Evolutionary conservation across 768 basidiomycete species (phyloP).

Genomic region (Hemileccinum impolitum): DNA sequence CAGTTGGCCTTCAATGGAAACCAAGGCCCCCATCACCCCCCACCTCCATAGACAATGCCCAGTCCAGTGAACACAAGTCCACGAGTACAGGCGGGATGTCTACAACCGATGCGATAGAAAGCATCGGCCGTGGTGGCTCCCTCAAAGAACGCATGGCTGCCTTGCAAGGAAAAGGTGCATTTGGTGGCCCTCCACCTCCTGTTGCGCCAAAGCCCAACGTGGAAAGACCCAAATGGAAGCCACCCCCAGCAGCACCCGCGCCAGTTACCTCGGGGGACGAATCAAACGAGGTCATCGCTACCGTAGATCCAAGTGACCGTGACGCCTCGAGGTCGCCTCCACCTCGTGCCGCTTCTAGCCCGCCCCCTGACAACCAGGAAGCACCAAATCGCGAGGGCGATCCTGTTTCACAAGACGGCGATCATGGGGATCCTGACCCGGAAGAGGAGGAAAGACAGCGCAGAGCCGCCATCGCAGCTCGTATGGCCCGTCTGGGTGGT

Average conservation of each 20-base stretch:
- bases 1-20: constrained; percentile 68
- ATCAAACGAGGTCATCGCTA: constrained; percentile 30
- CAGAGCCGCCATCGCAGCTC: constrained; percentile 83
- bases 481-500: constrained; percentile 92
- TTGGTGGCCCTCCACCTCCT: constrained; percentile 55
- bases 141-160: constrained; percentile 96
- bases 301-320: constrained; percentile 18
- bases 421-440: constrained; percentile 39
- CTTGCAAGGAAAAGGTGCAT: constrained; percentile 77
- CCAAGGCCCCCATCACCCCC: constrained; percentile 52
- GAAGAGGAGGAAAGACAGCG: constrained; percentile 72
- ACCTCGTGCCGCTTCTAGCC: constrained; percentile 18
- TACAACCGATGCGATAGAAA: constrained; percentile 84
- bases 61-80: constrained; percentile 22
- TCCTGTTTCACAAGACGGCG: constrained; percentile 18
- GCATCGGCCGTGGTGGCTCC: constrained; percentile 75
- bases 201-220: constrained; percentile 47
- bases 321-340: constrained; percentile 36
- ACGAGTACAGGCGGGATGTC: constrained; percentile 52
- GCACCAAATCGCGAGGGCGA: constrained; percentile 29
- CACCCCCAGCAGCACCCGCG: constrained; percentile 55
- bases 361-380: constrained; percentile 13
- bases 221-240: constrained; percentile 85
- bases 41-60: constrained; percentile 27
- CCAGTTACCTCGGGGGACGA: constrained; percentile 33